Evolutionary conservation across 495 filamentous ascomycete genomes (phyloP).

Genomic region (Aspergillus cristatus): DNA sequence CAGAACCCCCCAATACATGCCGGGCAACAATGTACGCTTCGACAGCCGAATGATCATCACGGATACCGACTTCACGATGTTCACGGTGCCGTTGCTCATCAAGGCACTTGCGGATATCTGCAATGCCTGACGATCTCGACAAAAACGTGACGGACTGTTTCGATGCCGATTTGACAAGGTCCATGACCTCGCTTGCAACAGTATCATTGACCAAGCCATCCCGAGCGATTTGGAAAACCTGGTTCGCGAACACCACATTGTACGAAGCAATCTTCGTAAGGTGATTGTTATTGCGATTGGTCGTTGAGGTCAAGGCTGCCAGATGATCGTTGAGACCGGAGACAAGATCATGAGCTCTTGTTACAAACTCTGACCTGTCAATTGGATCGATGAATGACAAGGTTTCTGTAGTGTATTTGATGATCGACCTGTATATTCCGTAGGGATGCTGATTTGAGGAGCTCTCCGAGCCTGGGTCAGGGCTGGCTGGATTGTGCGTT

Average conservation of each 20-base stretch:
- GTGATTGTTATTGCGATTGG: constrained; percentile 8
- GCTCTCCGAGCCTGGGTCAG: background rate
- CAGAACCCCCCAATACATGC: constrained; percentile 44
- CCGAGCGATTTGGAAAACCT: constrained; percentile 31
- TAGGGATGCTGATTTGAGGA: background rate
- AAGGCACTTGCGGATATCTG: constrained; percentile 50
- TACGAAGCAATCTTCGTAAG: constrained; percentile 22
- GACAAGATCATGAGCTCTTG: constrained; percentile 20
- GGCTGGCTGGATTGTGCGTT: constrained; percentile 1
- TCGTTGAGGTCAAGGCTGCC: constrained; percentile 11
- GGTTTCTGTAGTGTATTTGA: constrained; percentile 39
- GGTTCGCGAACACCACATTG: constrained; percentile 31
- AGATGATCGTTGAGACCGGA: constrained; percentile 21
- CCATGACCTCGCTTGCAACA: constrained; percentile 14
- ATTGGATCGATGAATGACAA: constrained; percentile 46
- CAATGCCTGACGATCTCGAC: constrained; percentile 28
- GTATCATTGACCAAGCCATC: constrained; percentile 23
- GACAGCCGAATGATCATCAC: constrained; percentile 42
- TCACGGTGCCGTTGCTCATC: constrained; percentile 46
- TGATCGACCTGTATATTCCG: constrained; percentile 23
- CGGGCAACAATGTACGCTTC: constrained; percentile 61
- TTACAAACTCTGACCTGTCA: constrained; percentile 34
- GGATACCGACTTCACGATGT: constrained; percentile 57
- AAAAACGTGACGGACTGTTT: constrained; percentile 32
- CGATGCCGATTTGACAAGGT: constrained; percentile 21